Evolutionary conservation across 2,329 filamentous ascomycete species (phyloP).

Genomic region (Penicillium corylophilum): DNA sequence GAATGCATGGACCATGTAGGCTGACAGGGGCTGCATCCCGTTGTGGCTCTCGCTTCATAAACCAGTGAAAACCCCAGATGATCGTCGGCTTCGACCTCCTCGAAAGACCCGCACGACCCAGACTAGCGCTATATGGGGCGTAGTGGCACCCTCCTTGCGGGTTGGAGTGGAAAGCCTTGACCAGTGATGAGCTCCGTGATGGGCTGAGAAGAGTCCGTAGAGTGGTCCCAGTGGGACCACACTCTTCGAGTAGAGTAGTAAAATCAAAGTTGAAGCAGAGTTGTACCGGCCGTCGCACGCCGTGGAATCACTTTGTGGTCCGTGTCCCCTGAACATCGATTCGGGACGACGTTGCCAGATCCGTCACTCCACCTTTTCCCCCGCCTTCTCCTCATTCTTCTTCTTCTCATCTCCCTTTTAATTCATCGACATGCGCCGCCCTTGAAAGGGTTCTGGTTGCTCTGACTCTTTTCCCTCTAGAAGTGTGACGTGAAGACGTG

Average conservation of each 20-base stretch:
- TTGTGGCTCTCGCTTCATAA: slow-evolving; percentile 7
- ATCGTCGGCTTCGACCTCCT: slow-evolving; percentile 16
- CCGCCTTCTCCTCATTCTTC: slow-evolving; percentile 7
- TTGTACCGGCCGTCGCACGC: background rate
- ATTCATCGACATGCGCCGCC: slow-evolving; percentile 23
- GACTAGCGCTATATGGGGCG: slow-evolving; percentile 5
- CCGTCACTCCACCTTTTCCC: slow-evolving; percentile 16
- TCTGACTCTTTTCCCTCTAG: slow-evolving; percentile 19
- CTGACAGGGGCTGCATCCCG: slow-evolving; percentile 16
- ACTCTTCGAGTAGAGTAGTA: too few relatives aligned
- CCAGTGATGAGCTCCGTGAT: background rate
- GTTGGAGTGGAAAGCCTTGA: background rate
- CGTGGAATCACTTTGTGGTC: slow-evolving; percentile 15
- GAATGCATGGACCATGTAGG: slow-evolving; percentile 14
- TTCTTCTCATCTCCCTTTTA: slow-evolving; percentile 14
- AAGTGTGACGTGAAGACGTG: background rate
- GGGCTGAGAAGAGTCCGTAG: background rate
- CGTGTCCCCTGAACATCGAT: slow-evolving; percentile 24
- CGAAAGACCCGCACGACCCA: slow-evolving; percentile 9
- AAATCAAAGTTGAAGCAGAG: background rate
- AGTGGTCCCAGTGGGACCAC: too few relatives aligned
- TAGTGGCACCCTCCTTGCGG: background rate
- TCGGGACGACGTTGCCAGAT: slow-evolving; percentile 28
- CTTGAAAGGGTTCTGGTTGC: slow-evolving; percentile 32
- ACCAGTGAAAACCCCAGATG: slow-evolving; percentile 12